These are phyloP conservation scores for Entonaema liquescens DNA, from an alignment of 495 filamentous ascomycete species.

Conservation along the genomic window DNA sequence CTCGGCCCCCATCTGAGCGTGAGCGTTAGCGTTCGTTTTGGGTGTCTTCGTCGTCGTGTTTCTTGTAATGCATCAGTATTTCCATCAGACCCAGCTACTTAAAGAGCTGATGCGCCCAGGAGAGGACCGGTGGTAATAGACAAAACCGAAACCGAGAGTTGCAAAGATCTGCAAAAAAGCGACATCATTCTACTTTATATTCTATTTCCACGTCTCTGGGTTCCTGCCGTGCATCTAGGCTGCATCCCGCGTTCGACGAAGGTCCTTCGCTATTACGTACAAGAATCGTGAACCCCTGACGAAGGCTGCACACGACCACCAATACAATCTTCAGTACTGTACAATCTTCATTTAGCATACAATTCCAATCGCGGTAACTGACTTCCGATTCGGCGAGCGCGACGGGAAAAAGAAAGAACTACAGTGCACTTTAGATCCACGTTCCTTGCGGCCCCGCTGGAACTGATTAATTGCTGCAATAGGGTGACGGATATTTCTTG, in stretches of 20 bases:
- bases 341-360: constrained; percentile 23
- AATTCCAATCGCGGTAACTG: constrained; percentile 30
- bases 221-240: constrained; percentile 42
- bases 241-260: constrained; percentile 38
- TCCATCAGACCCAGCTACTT: constrained; percentile 41
- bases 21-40: constrained; percentile 21
- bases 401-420: constrained; percentile 15
- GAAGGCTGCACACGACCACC: constrained; percentile 52
- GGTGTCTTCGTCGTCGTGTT: constrained; percentile 8
- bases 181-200: constrained; percentile 41
- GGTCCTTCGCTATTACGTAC: constrained; percentile 40
- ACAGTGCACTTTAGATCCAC: constrained; percentile 21
- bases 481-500: constrained; percentile 43
- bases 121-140: constrained; percentile 23
- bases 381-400: constrained; percentile 32
- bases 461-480: constrained; percentile 34
- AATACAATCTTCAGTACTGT: too few species aligned
- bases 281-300: constrained; percentile 44
- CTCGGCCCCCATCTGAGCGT: constrained; percentile 5
- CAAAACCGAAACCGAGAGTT: background rate
- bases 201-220: constrained; percentile 44
- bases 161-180: constrained; percentile 2
- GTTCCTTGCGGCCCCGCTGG: constrained; percentile 27
- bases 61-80: constrained; percentile 44
- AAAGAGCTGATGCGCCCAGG: constrained; percentile 40